A percentile compares a stretch with the other conserved stretches of the same genome.
Evolutionary conservation across 768 basidiomycete genomes (phyloP).

Genomic region (Trametes cinnabarina): DNA sequence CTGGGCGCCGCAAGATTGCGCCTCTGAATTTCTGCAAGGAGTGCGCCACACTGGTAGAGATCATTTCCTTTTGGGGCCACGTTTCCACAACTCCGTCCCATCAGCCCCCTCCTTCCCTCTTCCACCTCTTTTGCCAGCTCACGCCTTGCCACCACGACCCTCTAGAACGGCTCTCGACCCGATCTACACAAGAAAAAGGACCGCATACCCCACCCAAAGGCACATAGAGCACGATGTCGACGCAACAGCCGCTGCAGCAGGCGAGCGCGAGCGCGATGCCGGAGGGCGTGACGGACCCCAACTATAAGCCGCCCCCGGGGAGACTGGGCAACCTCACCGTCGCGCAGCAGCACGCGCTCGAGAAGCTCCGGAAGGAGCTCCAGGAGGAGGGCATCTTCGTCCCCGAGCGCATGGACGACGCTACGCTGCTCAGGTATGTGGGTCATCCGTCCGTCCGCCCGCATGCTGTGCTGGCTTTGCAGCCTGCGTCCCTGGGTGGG

Average conservation of each 20-base stretch:
- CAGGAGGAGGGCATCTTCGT: constrained; percentile 59
- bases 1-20: too few relatives aligned
- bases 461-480: neutral
- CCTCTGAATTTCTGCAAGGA: too few relatives aligned
- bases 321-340: constrained; percentile 75
- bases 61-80: constrained; percentile 15
- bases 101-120: neutral
- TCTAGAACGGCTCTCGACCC: neutral
- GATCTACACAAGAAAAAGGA: too few relatives aligned
- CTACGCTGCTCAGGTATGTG: constrained; percentile 54
- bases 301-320: constrained; percentile 68
- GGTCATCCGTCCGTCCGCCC: constrained; percentile 27
- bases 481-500: neutral
- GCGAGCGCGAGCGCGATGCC: constrained; percentile 58
- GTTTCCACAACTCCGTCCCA: neutral
- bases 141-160: neutral
- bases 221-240: neutral
- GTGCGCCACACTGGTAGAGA: constrained; percentile 5
- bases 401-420: constrained; percentile 66
- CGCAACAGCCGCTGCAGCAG: neutral
- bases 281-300: constrained; percentile 57
- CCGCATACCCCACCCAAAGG: neutral
- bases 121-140: neutral
- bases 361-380: constrained; percentile 65
- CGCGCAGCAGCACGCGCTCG: constrained; percentile 60